Evolutionary conservation across 805 yeast genomes (phyloP), one percentile per base, ranked within the genome.

Genomic region (Kodamaea lidongshanica): DNA sequence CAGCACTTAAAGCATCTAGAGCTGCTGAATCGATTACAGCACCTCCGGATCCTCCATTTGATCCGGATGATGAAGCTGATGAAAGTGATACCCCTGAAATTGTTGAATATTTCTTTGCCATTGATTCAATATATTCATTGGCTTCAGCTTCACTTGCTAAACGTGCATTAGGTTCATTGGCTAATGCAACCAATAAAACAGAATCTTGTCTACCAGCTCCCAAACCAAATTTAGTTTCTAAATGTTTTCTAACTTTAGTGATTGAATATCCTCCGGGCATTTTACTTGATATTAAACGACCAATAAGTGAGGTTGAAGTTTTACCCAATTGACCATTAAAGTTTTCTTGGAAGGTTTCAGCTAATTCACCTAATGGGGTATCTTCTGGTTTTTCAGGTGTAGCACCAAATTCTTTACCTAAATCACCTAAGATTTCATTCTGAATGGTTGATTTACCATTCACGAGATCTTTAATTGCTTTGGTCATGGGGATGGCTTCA

Each of bases 371-470:
- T 47, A 92, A 72, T 39, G 98, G 98, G 24, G 95, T 83, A 54
- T 92, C 99, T 65, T 92, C 99, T 40, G 99, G 96, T 65, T 92
- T 92, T 65, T 92, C 99, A 24, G 99, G 99, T 28, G 96, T 88
- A 25, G 92, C 65, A 50, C 97, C 96, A 53, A 92, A 92, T 66
- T 92, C 99, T 64, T 92, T 92, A 54, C 97, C 97, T 51, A 92
- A 72, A 54, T 92, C 99, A 71, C 99, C 99, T 47, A 92, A 74
- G 46, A 92, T 92, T 70, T 92, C 99, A 62, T 92, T 92, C 67
- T 92, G 99, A 27, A 92, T 89, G 12, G 99, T 92, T 15, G 98
- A 92, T 60, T 92, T 92, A 67, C 99, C 99, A 52, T 94, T 94
- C 41, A 92, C 98, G 51, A 92, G 72, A 54, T 92, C 98, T 63